These are phyloP conservation scores for Pseudophaeomoniella oleicola DNA, from an alignment of 2,329 filamentous ascomycete species.

Conservation along the genomic window DNA sequence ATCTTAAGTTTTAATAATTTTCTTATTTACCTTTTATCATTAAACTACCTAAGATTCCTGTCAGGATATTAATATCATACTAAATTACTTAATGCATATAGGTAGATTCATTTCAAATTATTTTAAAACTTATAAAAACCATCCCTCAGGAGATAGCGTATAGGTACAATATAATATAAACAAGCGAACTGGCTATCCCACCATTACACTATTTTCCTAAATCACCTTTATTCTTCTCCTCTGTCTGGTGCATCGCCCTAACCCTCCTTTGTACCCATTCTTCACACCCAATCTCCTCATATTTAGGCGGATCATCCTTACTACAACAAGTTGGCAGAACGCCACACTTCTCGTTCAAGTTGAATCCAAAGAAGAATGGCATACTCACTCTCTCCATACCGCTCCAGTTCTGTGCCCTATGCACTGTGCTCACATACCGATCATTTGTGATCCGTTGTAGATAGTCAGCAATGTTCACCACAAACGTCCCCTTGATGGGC, in stretches of 20 bases:
- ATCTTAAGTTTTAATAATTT: too few species aligned
- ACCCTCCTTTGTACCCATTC: neutral
- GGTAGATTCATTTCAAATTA: too few species aligned
- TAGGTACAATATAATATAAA: too few species aligned
- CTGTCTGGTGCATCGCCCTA: neutral
- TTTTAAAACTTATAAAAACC: too few species aligned
- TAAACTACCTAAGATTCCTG: too few species aligned
- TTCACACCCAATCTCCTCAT: slow-evolving; percentile 12
- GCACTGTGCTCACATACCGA: slow-evolving; percentile 26
- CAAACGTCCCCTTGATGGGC: slow-evolving; percentile 27
- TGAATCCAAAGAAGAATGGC: slow-evolving; percentile 26
- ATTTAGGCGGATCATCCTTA: slow-evolving; percentile 14
- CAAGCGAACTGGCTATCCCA: too few species aligned
- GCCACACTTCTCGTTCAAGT: slow-evolving; percentile 9
- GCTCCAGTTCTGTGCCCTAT: slow-evolving; percentile 23
- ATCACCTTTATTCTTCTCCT: too few species aligned
- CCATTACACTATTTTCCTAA: too few species aligned
- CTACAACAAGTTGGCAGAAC: neutral
- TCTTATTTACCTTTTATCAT: too few species aligned
- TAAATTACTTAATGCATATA: too few species aligned
- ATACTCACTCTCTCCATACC: slow-evolving; percentile 24
- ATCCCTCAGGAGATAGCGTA: too few species aligned
- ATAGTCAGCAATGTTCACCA: slow-evolving; percentile 32
- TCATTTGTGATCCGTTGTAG: slow-evolving; percentile 28
- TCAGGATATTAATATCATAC: too few species aligned